A percentile compares a stretch with the other conserved stretches of the same genome.
These are phyloP conservation scores for Domatiomyces catenatus DNA, from an alignment of 2,329 filamentous ascomycete genomes.

Conservation along the genomic window DNA sequence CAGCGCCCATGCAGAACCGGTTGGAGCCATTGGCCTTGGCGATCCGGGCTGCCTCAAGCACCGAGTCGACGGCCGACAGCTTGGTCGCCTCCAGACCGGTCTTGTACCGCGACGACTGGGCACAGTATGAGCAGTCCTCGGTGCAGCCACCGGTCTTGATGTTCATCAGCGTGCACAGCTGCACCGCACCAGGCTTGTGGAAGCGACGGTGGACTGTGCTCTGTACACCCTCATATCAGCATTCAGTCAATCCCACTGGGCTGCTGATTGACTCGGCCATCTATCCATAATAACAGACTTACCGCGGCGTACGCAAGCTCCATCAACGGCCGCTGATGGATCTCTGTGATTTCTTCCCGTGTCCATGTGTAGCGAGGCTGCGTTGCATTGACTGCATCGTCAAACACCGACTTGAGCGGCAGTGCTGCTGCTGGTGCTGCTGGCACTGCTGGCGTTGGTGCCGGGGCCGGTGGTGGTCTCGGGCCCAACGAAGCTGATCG, in stretches of 20 bases:
- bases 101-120: constrained; percentile 67
- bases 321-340: constrained; percentile 70
- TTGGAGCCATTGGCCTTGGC: constrained; percentile 76
- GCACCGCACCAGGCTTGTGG: constrained; percentile 68
- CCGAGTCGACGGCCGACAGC: constrained; percentile 57
- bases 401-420: constrained; percentile 17
- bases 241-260: background rate
- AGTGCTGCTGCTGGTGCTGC: background rate
- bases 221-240: constrained; percentile 29
- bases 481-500: constrained; percentile 9
- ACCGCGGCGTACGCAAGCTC: constrained; percentile 63
- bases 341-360: constrained; percentile 60
- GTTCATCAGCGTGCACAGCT: constrained; percentile 91
- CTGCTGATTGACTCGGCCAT: background rate
- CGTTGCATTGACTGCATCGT: constrained; percentile 43
- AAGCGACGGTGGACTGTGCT: constrained; percentile 66
- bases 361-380: constrained; percentile 61
- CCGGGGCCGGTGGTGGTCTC: constrained; percentile 8
- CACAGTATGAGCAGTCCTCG: constrained; percentile 87
- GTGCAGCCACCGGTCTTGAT: constrained; percentile 89
- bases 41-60: constrained; percentile 59
- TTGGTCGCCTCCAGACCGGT: constrained; percentile 67
- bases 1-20: constrained; percentile 88
- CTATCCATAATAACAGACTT: constrained; percentile 10
- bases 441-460: constrained; percentile 1